Evolutionary conservation across 176 grass and related monocot species (phyloP).

Genomic region (Oryza coarctata): DNA sequence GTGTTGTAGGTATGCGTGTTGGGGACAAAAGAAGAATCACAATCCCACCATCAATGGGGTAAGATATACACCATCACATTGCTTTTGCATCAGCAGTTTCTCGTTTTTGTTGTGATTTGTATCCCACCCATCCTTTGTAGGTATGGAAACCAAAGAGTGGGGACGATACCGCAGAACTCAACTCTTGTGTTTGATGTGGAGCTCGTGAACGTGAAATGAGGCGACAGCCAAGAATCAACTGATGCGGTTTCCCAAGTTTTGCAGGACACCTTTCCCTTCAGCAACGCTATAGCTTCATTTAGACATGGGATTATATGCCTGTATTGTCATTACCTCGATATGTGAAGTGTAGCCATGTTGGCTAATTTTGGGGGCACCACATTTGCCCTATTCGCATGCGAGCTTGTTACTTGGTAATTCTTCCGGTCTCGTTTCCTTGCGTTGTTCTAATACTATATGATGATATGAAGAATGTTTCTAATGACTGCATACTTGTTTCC

Average conservation of each 20-base stretch:
- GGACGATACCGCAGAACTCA: constrained; percentile 79
- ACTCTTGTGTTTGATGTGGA: constrained; percentile 90
- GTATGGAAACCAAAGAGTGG: constrained; percentile 50
- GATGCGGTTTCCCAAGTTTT: constrained; percentile 22
- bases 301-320: not conserved
- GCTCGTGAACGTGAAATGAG: constrained; percentile 62
- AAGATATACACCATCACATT: not conserved
- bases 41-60: constrained; percentile 87
- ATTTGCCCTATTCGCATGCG: not conserved
- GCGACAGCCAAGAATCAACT: not conserved
- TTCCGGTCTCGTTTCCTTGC: not conserved
- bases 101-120: constrained; percentile 4
- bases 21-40: constrained; percentile 91
- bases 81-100: not conserved
- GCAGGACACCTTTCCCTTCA: not conserved
- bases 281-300: not conserved
- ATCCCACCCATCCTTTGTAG: constrained; percentile 30
- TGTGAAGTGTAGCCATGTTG: not conserved
- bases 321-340: not conserved
- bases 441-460: not conserved
- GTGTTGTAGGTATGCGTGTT: constrained; percentile 74
- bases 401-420: not conserved
- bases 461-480: not conserved
- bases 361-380: not conserved
- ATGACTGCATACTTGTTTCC: not conserved